Percentiles rank a stretch among this genome's conserved stretches.
Evolutionary conservation across 371 early-diverging fungal species (phyloP).

Genomic region (Apophysomyces trapeziformis): DNA sequence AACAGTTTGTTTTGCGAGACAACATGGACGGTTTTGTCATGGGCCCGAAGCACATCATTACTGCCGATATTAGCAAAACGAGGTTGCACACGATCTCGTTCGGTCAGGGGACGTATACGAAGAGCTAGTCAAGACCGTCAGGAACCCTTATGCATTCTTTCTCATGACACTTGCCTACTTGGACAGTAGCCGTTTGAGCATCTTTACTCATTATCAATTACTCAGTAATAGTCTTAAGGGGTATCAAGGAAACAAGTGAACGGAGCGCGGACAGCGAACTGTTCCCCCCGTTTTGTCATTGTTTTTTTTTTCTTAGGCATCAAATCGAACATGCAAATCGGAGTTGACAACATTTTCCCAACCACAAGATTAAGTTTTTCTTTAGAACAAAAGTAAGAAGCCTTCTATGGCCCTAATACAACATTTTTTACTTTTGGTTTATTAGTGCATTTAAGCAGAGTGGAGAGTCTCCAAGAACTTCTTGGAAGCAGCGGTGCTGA

Average conservation of each 20-base stretch:
- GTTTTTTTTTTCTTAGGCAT: background rate
- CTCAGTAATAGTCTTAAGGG: background rate
- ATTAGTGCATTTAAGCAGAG: constrained; percentile 56
- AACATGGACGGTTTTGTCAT: constrained; percentile 46
- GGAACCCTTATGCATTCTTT: background rate
- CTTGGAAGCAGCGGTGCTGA: constrained; percentile 52
- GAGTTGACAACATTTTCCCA: too few species aligned
- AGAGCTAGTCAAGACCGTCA: constrained; percentile 29
- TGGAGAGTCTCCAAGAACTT: constrained; percentile 69
- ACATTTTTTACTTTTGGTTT: background rate
- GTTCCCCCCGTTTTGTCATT: constrained; percentile 6
- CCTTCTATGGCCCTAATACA: background rate
- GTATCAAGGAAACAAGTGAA: constrained; percentile 13
- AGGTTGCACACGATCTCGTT: constrained; percentile 50
- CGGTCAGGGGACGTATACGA: constrained; percentile 50
- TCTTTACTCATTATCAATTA: constrained; percentile 31
- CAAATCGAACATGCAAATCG: too few species aligned
- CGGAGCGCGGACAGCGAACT: constrained; percentile 1
- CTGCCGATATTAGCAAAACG: constrained; percentile 39
- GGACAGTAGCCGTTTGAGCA: constrained; percentile 29
- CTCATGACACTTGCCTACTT: constrained; percentile 40
- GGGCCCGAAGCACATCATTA: constrained; percentile 40
- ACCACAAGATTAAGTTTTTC: too few species aligned
- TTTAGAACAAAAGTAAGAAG: background rate
- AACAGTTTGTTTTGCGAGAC: constrained; percentile 49